A percentile compares a stretch with the other conserved stretches of the same genome.
Conservation (phyloP, 257 asterid species). For the Vinca minor region DNA sequence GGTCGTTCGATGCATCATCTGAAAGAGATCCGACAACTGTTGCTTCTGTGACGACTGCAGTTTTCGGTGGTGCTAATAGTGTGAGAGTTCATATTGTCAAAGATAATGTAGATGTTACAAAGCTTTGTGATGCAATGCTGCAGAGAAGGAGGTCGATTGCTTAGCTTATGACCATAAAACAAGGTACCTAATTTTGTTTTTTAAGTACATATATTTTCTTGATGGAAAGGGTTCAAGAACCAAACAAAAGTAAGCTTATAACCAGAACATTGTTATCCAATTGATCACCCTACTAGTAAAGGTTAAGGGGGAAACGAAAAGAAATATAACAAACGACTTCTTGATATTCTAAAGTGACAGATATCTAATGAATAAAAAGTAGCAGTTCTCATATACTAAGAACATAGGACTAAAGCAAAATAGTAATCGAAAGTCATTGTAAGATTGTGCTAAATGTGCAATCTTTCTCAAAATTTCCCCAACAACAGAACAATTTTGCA, state of each 20-base stretch:
- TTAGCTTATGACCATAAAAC: not conserved
- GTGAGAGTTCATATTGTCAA: constrained; percentile 81
- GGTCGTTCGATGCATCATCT: no score
- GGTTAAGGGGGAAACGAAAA: no score
- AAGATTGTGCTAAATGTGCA: no score
- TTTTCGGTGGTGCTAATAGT: constrained; percentile 70
- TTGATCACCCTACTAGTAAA: not conserved
- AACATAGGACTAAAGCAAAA: not conserved
- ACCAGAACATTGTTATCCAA: not conserved
- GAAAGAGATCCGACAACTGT: no score
- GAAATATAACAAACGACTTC: no score
- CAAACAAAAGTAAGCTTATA: not conserved
- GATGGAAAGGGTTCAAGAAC: not conserved
- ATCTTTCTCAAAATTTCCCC: no score
- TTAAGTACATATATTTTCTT: not conserved
- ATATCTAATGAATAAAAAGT: no score
- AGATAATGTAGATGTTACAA: constrained; percentile 61
- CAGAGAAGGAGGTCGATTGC: constrained; percentile 24
- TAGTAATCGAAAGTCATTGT: not conserved
- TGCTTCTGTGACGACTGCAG: constrained; percentile 54
- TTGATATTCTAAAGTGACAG: no score
- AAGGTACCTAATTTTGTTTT: not conserved
- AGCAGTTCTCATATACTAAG: not conserved
- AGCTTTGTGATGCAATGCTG: constrained; percentile 70
- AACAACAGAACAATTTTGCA: no score